These are phyloP conservation scores for Scolecobasidium constrictum DNA, from an alignment of 2,329 filamentous ascomycete genomes.

Conservation along the genomic window DNA sequence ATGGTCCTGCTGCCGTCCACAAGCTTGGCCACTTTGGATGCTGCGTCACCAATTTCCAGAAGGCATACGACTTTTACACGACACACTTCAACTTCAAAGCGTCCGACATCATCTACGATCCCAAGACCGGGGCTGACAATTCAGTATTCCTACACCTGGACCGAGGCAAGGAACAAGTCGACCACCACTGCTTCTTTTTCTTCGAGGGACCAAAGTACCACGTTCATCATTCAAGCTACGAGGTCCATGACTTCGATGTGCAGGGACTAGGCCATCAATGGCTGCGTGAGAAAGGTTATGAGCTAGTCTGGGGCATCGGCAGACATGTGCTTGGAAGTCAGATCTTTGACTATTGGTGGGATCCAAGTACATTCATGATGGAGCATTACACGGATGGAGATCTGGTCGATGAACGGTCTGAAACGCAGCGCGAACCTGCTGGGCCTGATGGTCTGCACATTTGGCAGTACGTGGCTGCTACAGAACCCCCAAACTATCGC, in stretches of 20 bases:
- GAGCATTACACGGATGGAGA: constrained; percentile 65
- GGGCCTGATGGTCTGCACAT: constrained; percentile 30
- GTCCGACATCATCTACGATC: neutral
- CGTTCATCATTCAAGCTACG: constrained; percentile 6
- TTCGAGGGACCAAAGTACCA: neutral
- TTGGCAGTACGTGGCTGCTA: too few relatives aligned
- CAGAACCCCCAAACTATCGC: too few relatives aligned
- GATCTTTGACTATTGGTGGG: constrained; percentile 65
- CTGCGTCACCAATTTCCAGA: constrained; percentile 36
- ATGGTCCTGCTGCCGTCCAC: constrained; percentile 38
- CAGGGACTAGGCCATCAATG: constrained; percentile 62
- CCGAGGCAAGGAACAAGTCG: neutral
- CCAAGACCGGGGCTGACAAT: neutral
- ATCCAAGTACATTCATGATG: constrained; percentile 51
- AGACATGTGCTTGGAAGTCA: constrained; percentile 59
- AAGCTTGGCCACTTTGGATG: constrained; percentile 47
- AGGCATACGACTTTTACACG: neutral
- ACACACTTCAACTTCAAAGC: neutral
- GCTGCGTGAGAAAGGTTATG: constrained; percentile 51
- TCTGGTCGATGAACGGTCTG: constrained; percentile 46
- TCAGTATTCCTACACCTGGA: neutral
- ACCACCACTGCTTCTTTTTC: constrained; percentile 2
- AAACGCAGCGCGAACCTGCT: constrained; percentile 30
- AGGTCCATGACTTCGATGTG: constrained; percentile 6
- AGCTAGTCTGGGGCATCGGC: constrained; percentile 60